Conservation (phyloP, 225 moss, liverwort and hornwort species). For the Pseudisothecium myosuroides region DNA sequence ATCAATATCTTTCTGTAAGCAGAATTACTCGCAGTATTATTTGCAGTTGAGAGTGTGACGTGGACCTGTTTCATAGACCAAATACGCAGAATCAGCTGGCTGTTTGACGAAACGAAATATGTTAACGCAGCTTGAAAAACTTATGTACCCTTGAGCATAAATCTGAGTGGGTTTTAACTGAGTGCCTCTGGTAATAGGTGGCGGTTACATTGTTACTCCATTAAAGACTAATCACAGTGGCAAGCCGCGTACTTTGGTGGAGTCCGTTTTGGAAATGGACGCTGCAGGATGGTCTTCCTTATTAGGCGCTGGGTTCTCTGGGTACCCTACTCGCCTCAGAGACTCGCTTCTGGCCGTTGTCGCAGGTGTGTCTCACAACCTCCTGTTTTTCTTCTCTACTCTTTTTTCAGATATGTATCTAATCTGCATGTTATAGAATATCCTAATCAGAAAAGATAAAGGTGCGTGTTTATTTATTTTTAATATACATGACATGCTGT, state of each 20-base stretch:
- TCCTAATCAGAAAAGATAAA: background rate
- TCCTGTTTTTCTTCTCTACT: background rate
- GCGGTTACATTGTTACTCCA: conserved; percentile 63
- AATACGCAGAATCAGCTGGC: background rate
- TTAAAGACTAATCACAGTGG: conserved; percentile 38
- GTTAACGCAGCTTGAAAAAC: background rate
- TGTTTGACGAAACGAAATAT: background rate
- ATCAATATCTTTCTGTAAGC: background rate
- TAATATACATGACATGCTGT: background rate
- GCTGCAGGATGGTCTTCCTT: conserved; percentile 68
- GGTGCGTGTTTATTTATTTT: background rate
- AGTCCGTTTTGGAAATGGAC: conserved; percentile 61
- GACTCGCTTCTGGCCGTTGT: conserved; percentile 57
- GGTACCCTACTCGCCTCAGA: conserved; percentile 50
- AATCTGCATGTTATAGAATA: background rate
- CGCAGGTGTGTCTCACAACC: conserved; percentile 32
- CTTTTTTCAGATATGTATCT: background rate
- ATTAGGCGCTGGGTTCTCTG: conserved; percentile 48
- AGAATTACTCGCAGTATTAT: background rate
- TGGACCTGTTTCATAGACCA: background rate
- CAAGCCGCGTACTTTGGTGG: conserved; percentile 51
- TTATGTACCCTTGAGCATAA: background rate
- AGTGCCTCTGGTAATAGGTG: conserved; percentile 26
- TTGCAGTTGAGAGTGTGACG: background rate
- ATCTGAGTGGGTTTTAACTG: background rate